Percentiles rank a stretch among this genome's conserved stretches.
Evolutionary conservation across 352 stramenopile species (phyloP).

Genomic region (Globisporangium mamillatum): DNA sequence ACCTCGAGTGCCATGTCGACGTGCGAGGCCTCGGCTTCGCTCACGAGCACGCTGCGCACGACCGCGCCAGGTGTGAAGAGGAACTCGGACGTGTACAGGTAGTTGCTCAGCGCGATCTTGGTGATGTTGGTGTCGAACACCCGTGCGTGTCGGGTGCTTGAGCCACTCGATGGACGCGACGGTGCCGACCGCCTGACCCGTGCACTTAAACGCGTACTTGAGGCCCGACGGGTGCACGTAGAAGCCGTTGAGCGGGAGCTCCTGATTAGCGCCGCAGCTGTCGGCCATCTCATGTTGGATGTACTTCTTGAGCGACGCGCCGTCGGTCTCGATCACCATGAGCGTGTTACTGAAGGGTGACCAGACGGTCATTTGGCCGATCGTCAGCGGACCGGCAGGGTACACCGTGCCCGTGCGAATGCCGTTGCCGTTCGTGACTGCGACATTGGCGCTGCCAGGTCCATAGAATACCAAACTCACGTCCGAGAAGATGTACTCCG

Average conservation of each 20-base stretch:
- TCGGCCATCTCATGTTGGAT: slow-evolving; percentile 29
- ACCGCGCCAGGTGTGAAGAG: slow-evolving; percentile 2
- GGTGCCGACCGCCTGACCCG: not conserved
- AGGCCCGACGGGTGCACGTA: slow-evolving; percentile 21
- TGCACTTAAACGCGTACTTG: slow-evolving; percentile 23
- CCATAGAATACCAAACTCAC: too few species aligned
- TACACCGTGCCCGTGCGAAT: too few species aligned
- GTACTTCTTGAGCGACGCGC: slow-evolving; percentile 37
- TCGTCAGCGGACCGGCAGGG: too few species aligned
- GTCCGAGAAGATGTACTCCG: too few species aligned
- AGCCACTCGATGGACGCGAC: slow-evolving; percentile 18
- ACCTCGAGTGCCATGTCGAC: slow-evolving; percentile 15
- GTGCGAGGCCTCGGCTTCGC: slow-evolving; percentile 10
- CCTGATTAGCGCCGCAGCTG: slow-evolving; percentile 22
- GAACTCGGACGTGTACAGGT: slow-evolving; percentile 15
- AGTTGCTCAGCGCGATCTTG: slow-evolving; percentile 17
- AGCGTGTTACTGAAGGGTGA: slow-evolving; percentile 28
- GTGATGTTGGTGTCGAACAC: slow-evolving; percentile 18
- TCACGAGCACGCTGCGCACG: slow-evolving; percentile 1
- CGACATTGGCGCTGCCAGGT: too few species aligned
- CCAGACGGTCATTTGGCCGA: not conserved
- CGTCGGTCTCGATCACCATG: slow-evolving; percentile 28
- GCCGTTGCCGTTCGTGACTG: too few species aligned
- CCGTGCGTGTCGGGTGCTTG: slow-evolving; percentile 17
- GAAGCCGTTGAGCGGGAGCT: slow-evolving; percentile 21